Base-by-base conservation (phyloP, 805 yeast species). In the Clavispora santaluciae region DNA sequence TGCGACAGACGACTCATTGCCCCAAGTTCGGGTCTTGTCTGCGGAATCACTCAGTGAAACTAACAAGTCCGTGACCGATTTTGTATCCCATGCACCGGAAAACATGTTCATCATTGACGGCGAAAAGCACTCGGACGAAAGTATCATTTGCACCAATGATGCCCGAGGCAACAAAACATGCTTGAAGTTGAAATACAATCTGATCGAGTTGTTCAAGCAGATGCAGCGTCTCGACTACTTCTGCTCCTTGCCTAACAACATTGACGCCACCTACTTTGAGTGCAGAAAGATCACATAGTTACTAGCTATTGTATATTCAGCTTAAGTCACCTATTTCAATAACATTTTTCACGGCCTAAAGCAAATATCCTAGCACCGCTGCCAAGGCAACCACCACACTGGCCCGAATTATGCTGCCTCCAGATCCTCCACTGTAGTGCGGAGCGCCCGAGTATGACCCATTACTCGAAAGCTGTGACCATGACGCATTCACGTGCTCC, bases 221-320 rank as follows among this genome's bases (percentile, higher is more conserved):
- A 73, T 74, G 78, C 79, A 74, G 43, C 62, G 60, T 17, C 58
- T 68, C 53, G 75, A 71, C 31, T 74, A 70, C 53, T 73, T 72
- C 48, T 74, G 79, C 48, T 70, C 76, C 1, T 61, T 73, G 29
- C 76, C 78, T 5, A 67, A 70, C 33, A 73, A 73, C 28, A 60
- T 73, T 20, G 65, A 64, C 41, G 75, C 76, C 25, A 73, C 78
- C 1, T 73, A 74, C 46, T 73, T 74, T 49, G 79, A 74, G 49
- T 74, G 79, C 58, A 59, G 78, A 45, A 70, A 69, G 46, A 72
- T 63, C 34, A 44, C 42, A 2, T 51, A 40, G 35, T 24, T 35
- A 35, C 24, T 35, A 24, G 31, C 31, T 28, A 28, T 28, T 28
- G 10, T 28, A 28, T 16, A 28, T 28, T 18, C 31, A 28, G 31